These are phyloP conservation scores for Dryadomyces quercivorus DNA, from an alignment of 2,329 filamentous ascomycete species.

Conservation along the genomic window DNA sequence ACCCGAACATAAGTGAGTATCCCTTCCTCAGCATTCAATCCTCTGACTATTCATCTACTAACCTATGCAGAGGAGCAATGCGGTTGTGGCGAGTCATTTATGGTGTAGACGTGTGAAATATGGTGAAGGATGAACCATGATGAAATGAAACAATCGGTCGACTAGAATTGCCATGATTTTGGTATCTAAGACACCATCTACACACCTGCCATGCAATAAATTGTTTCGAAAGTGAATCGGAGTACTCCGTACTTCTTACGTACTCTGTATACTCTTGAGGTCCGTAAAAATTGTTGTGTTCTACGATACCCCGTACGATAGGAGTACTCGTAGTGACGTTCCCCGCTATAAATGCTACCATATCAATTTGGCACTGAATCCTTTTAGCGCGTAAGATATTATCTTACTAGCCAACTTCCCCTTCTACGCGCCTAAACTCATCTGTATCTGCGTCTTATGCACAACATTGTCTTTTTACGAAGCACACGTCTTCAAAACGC, in stretches of 20 bases:
- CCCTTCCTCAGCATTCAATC: not conserved
- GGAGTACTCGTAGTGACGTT: too few species aligned
- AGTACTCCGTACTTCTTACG: too few species aligned
- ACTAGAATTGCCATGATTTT: too few species aligned
- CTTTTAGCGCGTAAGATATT: not conserved
- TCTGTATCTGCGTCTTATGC: not conserved
- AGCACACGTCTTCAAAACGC: not conserved
- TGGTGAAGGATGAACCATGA: too few species aligned
- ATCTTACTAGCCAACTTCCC: too few species aligned
- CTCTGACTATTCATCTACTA: not conserved
- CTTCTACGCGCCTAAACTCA: not conserved
- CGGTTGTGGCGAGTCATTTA: slow-evolving; percentile 93
- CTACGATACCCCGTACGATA: too few species aligned
- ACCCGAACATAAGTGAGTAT: slow-evolving; percentile 92
- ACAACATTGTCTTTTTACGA: not conserved
- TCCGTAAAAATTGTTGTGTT: too few species aligned
- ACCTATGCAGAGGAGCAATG: slow-evolving; percentile 69
- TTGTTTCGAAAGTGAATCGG: too few species aligned
- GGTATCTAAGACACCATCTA: too few species aligned
- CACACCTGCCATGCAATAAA: too few species aligned
- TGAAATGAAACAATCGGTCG: too few species aligned
- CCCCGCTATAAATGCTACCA: not conserved
- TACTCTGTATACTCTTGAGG: too few species aligned
- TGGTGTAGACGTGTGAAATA: slow-evolving; percentile 39
- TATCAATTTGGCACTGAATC: not conserved